Evolutionary conservation across 345 rosid genomes (phyloP).

Genomic region (Pugionium dolabratum): DNA sequence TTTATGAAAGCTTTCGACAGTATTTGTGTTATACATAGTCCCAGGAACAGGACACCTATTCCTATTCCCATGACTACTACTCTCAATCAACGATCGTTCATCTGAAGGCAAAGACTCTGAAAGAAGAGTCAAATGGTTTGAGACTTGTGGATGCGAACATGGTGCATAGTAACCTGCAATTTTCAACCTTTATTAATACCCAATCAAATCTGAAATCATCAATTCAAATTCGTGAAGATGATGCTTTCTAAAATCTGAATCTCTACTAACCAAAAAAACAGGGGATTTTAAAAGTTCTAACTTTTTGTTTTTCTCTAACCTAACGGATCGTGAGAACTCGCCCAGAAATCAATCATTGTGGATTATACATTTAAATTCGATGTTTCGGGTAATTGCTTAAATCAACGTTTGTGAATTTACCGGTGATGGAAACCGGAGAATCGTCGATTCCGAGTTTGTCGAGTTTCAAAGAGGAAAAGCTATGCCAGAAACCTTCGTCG

Average conservation of each 20-base stretch:
- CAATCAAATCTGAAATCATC: neutral
- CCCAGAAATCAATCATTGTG: neutral
- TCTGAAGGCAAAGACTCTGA: conserved; percentile 67
- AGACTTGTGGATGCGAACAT: conserved; percentile 77
- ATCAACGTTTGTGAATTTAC: conserved; percentile 33
- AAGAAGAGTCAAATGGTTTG: conserved; percentile 68
- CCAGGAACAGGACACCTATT: conserved; percentile 84
- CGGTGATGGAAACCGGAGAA: conserved; percentile 78
- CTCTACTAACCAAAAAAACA: neutral
- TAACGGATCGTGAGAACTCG: conserved; percentile 17
- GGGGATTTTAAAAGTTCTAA: conserved; percentile 5
- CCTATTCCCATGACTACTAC: conserved; percentile 55
- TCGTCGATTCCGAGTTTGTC: conserved; percentile 85
- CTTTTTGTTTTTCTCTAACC: conserved; percentile 26
- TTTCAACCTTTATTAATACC: neutral
- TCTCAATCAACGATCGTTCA: conserved; percentile 37
- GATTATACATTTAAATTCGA: neutral
- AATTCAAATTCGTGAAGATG: neutral
- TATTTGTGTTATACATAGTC: conserved; percentile 73
- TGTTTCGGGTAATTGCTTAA: neutral
- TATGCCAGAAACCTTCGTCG: conserved; percentile 95
- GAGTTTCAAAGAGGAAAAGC: conserved; percentile 82
- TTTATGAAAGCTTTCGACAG: conserved; percentile 65
- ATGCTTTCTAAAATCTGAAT: too few species aligned
- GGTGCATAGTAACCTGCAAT: conserved; percentile 60